These are phyloP conservation scores for Dalbergia oliveri DNA, from an alignment of 306 rosid species.

Conservation along the genomic window DNA sequence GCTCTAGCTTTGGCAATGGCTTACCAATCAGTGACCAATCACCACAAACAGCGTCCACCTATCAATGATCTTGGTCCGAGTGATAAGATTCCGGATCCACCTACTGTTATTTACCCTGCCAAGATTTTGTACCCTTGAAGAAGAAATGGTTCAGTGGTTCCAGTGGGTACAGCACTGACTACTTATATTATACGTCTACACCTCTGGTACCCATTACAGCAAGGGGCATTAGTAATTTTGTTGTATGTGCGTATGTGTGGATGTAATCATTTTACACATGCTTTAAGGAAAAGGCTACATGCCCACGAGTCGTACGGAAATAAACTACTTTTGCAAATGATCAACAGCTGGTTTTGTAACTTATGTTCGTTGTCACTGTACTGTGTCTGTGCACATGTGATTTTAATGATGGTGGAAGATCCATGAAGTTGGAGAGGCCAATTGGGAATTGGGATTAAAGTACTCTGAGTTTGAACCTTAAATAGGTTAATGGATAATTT, in stretches of 20 bases:
- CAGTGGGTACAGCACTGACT: neutral
- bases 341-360: neutral
- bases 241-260: neutral
- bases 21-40: conserved; percentile 71
- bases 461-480: too few relatives aligned
- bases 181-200: neutral
- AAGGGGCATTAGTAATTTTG: conserved; percentile 2
- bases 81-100: conserved; percentile 51
- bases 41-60: conserved; percentile 73
- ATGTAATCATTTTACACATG: conserved; percentile 1
- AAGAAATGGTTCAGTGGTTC: neutral
- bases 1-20: conserved; percentile 81
- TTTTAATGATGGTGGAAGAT: conserved; percentile 2
- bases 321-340: neutral
- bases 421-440: neutral
- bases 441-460: neutral
- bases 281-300: neutral
- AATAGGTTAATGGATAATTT: too few relatives aligned
- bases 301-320: neutral
- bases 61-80: conserved; percentile 68
- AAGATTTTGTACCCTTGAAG: conserved; percentile 43
- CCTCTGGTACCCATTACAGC: conserved; percentile 21
- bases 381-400: neutral
- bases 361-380: too few relatives aligned
- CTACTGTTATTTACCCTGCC: conserved; percentile 45